phyloP scores from a whole-genome alignment of 176 grass and related monocot genomes.

The Oryza coarctata region DNA sequence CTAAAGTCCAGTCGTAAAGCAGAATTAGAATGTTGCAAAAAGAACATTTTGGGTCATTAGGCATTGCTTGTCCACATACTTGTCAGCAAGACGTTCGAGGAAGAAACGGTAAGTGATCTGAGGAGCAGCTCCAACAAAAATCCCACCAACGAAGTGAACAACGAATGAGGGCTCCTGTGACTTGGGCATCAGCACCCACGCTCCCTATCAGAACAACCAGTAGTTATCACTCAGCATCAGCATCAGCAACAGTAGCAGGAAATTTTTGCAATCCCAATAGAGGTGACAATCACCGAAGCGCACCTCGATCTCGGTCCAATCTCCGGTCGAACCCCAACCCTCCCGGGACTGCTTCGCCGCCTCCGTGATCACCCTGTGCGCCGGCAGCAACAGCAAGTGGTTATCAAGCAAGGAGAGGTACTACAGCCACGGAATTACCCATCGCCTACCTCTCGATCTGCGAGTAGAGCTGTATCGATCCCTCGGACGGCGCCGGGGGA shows the following conservation, averaged over 20 bases:
- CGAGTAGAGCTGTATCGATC: conserved; percentile 88
- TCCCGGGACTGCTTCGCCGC: conserved; percentile 70
- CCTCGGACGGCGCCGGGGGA: conserved; percentile 30
- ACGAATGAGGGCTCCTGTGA: conserved; percentile 51
- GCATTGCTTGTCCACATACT: conserved; percentile 41
- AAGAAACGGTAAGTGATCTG: conserved; percentile 92
- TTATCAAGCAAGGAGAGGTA: not conserved
- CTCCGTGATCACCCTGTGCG: conserved; percentile 87
- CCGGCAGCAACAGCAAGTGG: not conserved
- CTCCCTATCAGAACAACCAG: conserved; percentile 55
- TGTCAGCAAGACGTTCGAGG: conserved; percentile 75
- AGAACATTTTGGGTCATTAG: conserved; percentile 1
- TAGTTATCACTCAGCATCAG: too few relatives aligned
- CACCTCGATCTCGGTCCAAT: conserved; percentile 95
- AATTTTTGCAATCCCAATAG: not conserved
- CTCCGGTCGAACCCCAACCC: conserved; percentile 61
- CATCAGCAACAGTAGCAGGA: not conserved
- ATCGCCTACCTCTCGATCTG: conserved; percentile 79
- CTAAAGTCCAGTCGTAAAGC: not conserved
- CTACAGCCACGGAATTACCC: not conserved
- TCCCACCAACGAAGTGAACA: conserved; percentile 84
- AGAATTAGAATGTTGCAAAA: not conserved
- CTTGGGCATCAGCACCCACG: conserved; percentile 84
- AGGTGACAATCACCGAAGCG: conserved; percentile 2
- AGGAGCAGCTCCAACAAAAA: conserved; percentile 95